These are phyloP conservation scores for Tephrocybe rancida DNA, from an alignment of 768 basidiomycete species.

Conservation along the genomic window DNA sequence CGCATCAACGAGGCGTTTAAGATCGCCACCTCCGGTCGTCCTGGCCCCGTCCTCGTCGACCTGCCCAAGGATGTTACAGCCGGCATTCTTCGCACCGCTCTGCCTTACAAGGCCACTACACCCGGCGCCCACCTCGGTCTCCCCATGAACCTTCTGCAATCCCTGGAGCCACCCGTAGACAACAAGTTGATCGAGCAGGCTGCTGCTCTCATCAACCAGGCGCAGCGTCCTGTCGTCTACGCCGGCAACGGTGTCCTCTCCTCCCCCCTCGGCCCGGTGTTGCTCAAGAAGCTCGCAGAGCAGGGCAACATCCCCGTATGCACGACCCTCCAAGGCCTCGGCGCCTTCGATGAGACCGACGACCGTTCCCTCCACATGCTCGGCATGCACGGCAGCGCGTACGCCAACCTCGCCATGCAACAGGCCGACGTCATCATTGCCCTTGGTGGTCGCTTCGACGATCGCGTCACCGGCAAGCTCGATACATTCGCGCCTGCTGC, in stretches of 20 bases:
- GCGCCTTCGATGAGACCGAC: slow-evolving; percentile 91
- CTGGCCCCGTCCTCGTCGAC: slow-evolving; percentile 97
- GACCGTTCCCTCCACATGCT: slow-evolving; percentile 93
- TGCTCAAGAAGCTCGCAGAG: slow-evolving; percentile 77
- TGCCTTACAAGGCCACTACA: slow-evolving; percentile 86
- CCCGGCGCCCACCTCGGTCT: slow-evolving; percentile 77
- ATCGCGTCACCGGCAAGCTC: slow-evolving; percentile 94
- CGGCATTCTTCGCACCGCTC: slow-evolving; percentile 79
- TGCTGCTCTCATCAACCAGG: slow-evolving; percentile 88
- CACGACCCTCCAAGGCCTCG: slow-evolving; percentile 96
- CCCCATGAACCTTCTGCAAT: slow-evolving; percentile 69
- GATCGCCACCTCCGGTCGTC: slow-evolving; percentile 95
- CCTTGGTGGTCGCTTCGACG: slow-evolving; percentile 95
- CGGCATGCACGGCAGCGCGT: slow-evolving; percentile 98
- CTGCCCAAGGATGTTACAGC: slow-evolving; percentile 99
- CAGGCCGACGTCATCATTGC: slow-evolving; percentile 97
- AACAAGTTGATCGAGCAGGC: slow-evolving; percentile 74
- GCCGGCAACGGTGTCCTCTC: slow-evolving; percentile 91
- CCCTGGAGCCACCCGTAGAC: slow-evolving; percentile 62
- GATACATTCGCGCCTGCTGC: slow-evolving; percentile 92
- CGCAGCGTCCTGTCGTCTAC: slow-evolving; percentile 90
- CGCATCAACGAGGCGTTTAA: slow-evolving; percentile 99
- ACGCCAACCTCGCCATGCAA: slow-evolving; percentile 98
- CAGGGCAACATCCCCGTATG: slow-evolving; percentile 96
- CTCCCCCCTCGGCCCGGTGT: slow-evolving; percentile 76